Percentiles rank a stretch among this genome's conserved stretches.
Conservation (phyloP, 768 basidiomycete genomes). For the Lactarius pseudohatsudake region DNA sequence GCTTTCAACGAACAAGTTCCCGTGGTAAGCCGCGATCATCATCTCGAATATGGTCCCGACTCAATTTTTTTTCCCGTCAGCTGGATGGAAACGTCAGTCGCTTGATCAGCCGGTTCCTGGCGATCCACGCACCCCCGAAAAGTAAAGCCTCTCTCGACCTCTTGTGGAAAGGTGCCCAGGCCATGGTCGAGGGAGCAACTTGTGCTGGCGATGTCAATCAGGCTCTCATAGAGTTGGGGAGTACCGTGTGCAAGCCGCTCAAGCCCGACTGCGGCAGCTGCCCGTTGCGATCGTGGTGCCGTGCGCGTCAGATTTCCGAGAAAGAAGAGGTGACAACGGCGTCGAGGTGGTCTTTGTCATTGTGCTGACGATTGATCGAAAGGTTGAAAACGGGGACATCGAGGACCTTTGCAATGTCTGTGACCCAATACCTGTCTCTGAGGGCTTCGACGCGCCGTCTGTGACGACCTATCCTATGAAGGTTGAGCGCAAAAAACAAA, state of each 20-base stretch:
- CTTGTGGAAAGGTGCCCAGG: constrained; percentile 77
- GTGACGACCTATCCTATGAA: constrained; percentile 90
- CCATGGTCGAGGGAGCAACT: constrained; percentile 58
- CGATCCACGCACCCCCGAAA: constrained; percentile 80
- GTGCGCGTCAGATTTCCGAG: constrained; percentile 47
- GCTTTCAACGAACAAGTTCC: constrained; percentile 83
- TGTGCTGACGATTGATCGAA: constrained; percentile 6
- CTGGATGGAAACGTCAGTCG: constrained; percentile 90
- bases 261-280: constrained; percentile 74
- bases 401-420: constrained; percentile 77
- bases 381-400: constrained; percentile 50
- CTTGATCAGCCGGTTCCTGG: constrained; percentile 79
- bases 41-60: constrained; percentile 1
- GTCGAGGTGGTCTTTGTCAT: neutral
- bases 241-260: constrained; percentile 86
- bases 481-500: constrained; percentile 73
- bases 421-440: constrained; percentile 48
- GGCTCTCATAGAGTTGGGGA: constrained; percentile 92
- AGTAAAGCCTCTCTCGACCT: constrained; percentile 73
- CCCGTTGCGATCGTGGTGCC: constrained; percentile 68
- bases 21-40: constrained; percentile 58
- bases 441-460: constrained; percentile 23
- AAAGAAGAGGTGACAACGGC: constrained; percentile 15
- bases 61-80: constrained; percentile 39
- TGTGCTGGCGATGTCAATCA: constrained; percentile 86